Base-by-base conservation (phyloP, 768 basidiomycete species). In the Kondoa malvinella region DNA sequence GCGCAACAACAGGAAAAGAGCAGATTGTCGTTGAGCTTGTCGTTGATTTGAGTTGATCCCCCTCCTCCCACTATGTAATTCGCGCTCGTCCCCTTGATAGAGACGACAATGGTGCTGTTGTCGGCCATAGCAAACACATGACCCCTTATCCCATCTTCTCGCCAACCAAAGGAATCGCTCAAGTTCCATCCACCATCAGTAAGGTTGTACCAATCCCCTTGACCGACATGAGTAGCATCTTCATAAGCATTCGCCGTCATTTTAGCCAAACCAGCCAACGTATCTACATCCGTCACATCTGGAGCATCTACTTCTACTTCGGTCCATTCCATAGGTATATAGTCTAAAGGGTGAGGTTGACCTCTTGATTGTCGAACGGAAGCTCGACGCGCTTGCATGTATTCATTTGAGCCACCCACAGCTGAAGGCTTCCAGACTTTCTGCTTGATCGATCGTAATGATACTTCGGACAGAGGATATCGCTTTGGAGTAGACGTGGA, bases 1-100 rank as follows among this genome's bases (percentile, higher is more conserved):
- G 91, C 92, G 74, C 94, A 97, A 77, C 94, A 97, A 77, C 94
- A 97, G 2, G 89, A 80, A 79, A 94, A 94, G 34, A 97, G 78
- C n/a, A 92, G 79, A 74, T 94, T 97, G 73, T 96, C 92, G 67
- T 97, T 97, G 68, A 86, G 77, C 78, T 92, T 94, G 80, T 97
- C 94, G 77, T 87, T 95, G 74, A 81, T 82, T 56, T 83, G 81
- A 8, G 92, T 95, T 15, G 86, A 84, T 0, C 70, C 73, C 1
- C 74, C 75, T 2, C 76, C 76, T 2, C 76, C 76, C 21, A 73
- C 64, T 16, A 74, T 31, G 31, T 16, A 17, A 34, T 67, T 69
- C 0, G 87, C 85, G 1, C 88, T 89, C 0, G 94, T 97, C n/a
- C 94, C 94, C 75, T 97, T 96, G 77, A 96, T 81, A 27, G 89